A percentile compares a stretch with the other conserved stretches of the same genome.
These are phyloP conservation scores for Hericium rajendrae DNA, from an alignment of 768 basidiomycete genomes.

Conservation along the genomic window DNA sequence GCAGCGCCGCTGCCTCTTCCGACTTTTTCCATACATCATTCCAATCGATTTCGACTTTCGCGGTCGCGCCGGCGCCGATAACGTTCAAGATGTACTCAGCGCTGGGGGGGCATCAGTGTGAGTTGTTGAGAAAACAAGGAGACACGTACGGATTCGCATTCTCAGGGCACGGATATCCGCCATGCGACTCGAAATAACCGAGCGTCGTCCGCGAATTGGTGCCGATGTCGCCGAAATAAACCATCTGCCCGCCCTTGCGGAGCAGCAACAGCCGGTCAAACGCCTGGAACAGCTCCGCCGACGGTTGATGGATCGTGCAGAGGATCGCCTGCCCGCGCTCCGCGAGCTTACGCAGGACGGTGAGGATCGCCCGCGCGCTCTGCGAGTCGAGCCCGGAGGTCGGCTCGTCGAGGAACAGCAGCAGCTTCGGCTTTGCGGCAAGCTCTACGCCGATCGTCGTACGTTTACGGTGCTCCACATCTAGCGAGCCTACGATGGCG, in stretches of 20 bases:
- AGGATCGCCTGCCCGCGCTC: conserved; percentile 80
- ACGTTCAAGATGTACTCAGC: conserved; percentile 41
- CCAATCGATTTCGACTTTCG: conserved; percentile 38
- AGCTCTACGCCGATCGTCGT: conserved; percentile 84
- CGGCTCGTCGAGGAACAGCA: conserved; percentile 85
- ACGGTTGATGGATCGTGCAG: conserved; percentile 77
- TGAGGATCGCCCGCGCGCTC: conserved; percentile 75
- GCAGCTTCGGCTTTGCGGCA: conserved; percentile 76
- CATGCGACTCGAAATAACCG: conserved; percentile 67
- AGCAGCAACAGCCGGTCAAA: conserved; percentile 77
- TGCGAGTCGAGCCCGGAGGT: conserved; percentile 82
- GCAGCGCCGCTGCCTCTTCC: conserved; percentile 26
- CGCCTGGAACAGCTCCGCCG: conserved; percentile 74
- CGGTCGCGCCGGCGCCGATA: conserved; percentile 49
- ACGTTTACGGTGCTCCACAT: conserved; percentile 68
- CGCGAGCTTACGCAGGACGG: conserved; percentile 67
- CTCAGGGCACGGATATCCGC: conserved; percentile 49
- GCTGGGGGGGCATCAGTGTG: conserved; percentile 14
- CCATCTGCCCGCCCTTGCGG: conserved; percentile 62
- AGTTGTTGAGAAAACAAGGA: background rate
- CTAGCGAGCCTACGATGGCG: conserved; percentile 57
- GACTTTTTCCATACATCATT: conserved; percentile 38
- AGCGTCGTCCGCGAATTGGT: conserved; percentile 50
- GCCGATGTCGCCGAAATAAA: conserved; percentile 66
- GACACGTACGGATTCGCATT: conserved; percentile 55